Conservation (phyloP, 176 grass and related monocot genomes). For the Eremochloa ophiuroides region DNA sequence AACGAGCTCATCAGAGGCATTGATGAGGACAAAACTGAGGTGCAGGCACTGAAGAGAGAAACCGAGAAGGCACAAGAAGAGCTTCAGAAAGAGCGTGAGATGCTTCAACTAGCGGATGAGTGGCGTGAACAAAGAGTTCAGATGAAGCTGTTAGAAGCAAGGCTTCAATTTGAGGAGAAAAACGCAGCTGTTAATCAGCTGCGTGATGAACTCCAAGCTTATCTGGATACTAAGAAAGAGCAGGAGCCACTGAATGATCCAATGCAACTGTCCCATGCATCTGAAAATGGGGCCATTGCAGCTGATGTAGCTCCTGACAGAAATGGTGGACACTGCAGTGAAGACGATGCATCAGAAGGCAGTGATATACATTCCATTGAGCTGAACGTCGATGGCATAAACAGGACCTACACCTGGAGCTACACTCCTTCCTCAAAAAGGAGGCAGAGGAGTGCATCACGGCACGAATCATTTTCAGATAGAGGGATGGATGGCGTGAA, state of each 20-base stretch:
- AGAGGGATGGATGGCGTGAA: slow-evolving; percentile 16
- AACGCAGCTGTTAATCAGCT: slow-evolving; percentile 64
- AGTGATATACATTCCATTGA: slow-evolving; percentile 77
- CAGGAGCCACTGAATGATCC: slow-evolving; percentile 11
- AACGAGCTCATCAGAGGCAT: slow-evolving; percentile 63
- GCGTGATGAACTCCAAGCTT: slow-evolving; percentile 57
- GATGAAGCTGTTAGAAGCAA: slow-evolving; percentile 87
- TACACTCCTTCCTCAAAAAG: slow-evolving; percentile 23
- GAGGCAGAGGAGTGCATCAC: background rate
- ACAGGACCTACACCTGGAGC: slow-evolving; percentile 49
- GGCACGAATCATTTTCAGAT: slow-evolving; percentile 25
- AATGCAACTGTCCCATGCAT: background rate
- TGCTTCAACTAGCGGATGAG: slow-evolving; percentile 85
- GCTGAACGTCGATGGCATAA: slow-evolving; percentile 60
- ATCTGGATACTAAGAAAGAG: slow-evolving; percentile 37
- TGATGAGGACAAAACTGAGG: slow-evolving; percentile 50
- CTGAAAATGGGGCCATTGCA: background rate
- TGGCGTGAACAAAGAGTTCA: slow-evolving; percentile 87
- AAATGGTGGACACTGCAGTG: background rate
- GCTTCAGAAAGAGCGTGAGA: slow-evolving; percentile 74
- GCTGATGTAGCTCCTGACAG: background rate
- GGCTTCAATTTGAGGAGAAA: slow-evolving; percentile 87
- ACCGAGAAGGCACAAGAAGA: slow-evolving; percentile 53
- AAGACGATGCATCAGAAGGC: slow-evolving; percentile 33
- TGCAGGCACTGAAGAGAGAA: slow-evolving; percentile 68